Conservation (phyloP, 306 rosid genomes). For the Vigna angularis region DNA sequence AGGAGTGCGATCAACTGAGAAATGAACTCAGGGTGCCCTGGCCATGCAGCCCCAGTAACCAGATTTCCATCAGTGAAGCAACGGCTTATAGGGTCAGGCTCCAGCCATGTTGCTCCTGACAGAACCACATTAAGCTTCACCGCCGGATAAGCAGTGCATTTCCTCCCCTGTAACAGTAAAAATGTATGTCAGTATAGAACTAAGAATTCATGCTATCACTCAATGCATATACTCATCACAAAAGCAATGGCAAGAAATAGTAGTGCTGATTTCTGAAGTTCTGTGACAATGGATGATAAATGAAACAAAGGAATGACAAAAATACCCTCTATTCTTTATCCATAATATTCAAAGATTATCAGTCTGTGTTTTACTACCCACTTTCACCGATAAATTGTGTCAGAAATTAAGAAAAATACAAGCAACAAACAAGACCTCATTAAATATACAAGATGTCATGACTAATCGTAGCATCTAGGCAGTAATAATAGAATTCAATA, state of each 20-base stretch:
- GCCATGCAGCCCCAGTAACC: conserved; percentile 94
- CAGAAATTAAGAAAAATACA: background rate
- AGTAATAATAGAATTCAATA: background rate
- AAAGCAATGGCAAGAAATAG: background rate
- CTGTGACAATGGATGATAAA: background rate
- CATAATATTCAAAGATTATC: conserved; percentile 9
- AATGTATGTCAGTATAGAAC: background rate
- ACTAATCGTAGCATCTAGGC: background rate
- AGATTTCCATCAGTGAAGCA: conserved; percentile 88
- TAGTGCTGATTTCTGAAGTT: conserved; percentile 8
- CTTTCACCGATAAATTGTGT: background rate
- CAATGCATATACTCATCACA: conserved; percentile 1
- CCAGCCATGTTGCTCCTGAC: conserved; percentile 82
- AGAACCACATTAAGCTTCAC: conserved; percentile 78
- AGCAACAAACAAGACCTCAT: conserved; percentile 17
- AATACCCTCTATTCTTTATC: background rate
- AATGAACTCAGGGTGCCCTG: conserved; percentile 85
- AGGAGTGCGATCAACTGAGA: conserved; percentile 81
- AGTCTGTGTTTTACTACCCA: background rate
- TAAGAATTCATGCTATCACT: background rate
- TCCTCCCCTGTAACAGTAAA: conserved; percentile 66
- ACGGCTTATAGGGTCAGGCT: conserved; percentile 83
- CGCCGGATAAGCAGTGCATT: conserved; percentile 88
- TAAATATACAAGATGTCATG: background rate
- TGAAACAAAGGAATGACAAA: conserved; percentile 7